Evolutionary conservation across 2,329 filamentous ascomycete genomes (phyloP), one percentile per base, ranked within the genome.

Genomic region (Sporothrix protearum): DNA sequence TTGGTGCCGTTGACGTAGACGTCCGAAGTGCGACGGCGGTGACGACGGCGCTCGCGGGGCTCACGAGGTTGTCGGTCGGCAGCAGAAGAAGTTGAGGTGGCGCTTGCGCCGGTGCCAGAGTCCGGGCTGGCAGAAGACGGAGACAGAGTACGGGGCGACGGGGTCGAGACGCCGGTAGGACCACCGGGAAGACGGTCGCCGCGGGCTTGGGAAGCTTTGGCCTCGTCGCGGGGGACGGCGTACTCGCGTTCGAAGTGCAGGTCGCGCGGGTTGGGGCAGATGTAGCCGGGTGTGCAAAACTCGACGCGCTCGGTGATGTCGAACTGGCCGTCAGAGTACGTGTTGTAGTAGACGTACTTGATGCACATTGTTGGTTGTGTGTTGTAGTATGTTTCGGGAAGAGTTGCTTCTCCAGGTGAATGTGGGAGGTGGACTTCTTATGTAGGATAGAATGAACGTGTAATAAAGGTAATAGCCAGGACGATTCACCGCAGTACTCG

Each of bases 301-400:
- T 79, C 76, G 8, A 75, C 69, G 73, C 77, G 77, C 74, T 80
- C 78, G 33, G 77, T 78, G 68, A 79, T 73, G 71, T 79, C 77
- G 70, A 75, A 72, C 16, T 72, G 68, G 55, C 77, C 78, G 73
- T 80, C 78, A 72, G 74, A 63, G 74, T 80, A 80, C 71, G 74
- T 76, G 76, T 80, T 79, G 77, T 78, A 76, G 76, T 76, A 80
- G 71, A 79, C 75, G 64, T 76, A 77, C 73, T 77, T 77, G 76
- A 77, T 74, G 57, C 79, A 80, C 79, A 80, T 80, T 19, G 74
- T 78, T 73, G 55, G 73, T 61, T 19, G 33, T 64, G 69, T 64
- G 53, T 22, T 14, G 33, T 33, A 28, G 33, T 51, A 25, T 33
- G 53, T 55, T 51, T 14, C 22, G 61, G 36, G 63, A 28, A 53